Percentiles rank a stretch among this genome's conserved stretches.
Evolutionary conservation across 2,329 filamentous ascomycete genomes (phyloP).

Genomic region (Zalaria sp.): DNA sequence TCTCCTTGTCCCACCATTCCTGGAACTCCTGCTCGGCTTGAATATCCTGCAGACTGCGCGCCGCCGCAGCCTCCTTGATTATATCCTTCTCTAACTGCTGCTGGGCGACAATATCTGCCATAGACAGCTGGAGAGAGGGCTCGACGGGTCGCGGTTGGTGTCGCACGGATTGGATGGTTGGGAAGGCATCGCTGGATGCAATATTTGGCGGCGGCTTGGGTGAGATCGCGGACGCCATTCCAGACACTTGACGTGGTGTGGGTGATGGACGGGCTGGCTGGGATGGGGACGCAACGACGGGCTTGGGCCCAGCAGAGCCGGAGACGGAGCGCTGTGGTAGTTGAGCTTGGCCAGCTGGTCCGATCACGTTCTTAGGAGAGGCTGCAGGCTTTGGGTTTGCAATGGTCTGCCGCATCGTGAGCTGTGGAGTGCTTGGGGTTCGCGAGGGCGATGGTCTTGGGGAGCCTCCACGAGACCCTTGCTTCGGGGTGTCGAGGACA

Average conservation of each 20-base stretch:
- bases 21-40: slow-evolving; percentile 96
- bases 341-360: neutral
- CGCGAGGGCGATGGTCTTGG: slow-evolving; percentile 11
- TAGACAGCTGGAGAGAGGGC: slow-evolving; percentile 53
- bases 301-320: neutral
- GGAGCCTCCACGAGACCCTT: slow-evolving; percentile 14
- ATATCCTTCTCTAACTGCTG: slow-evolving; percentile 74
- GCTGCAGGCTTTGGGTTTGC: slow-evolving; percentile 25
- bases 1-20: slow-evolving; percentile 90
- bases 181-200: slow-evolving; percentile 20
- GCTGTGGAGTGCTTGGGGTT: slow-evolving; percentile 30
- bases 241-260: neutral
- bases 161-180: slow-evolving; percentile 30
- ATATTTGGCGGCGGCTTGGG: slow-evolving; percentile 14
- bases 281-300: slow-evolving; percentile 6
- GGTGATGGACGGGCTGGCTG: slow-evolving; percentile 14
- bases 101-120: slow-evolving; percentile 79
- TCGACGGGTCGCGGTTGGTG: slow-evolving; percentile 47
- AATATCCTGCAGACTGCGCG: slow-evolving; percentile 83
- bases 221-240: neutral
- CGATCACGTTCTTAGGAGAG: slow-evolving; percentile 1
- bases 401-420: slow-evolving; percentile 49
- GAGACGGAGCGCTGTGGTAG: neutral
- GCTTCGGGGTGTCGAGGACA: slow-evolving; percentile 22
- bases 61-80: slow-evolving; percentile 74